Evolutionary conservation across 2,329 filamentous ascomycete species (phyloP).

Genomic region (Exophiala sp.): DNA sequence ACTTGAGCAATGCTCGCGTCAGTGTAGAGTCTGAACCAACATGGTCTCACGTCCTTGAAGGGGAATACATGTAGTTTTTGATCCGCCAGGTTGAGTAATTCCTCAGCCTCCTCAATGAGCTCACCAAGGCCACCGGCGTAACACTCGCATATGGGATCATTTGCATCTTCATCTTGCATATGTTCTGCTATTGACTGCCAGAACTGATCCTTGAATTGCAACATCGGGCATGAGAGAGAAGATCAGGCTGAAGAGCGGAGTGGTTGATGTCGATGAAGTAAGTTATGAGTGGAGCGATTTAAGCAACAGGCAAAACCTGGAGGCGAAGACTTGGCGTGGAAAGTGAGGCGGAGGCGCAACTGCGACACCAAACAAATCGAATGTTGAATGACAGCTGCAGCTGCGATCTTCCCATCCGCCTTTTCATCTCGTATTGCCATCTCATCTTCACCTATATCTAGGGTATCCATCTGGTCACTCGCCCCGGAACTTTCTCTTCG

Average conservation of each 20-base stretch:
- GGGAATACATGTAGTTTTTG: constrained; percentile 54
- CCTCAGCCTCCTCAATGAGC: constrained; percentile 36
- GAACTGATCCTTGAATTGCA: not conserved
- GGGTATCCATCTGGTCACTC: too few relatives aligned
- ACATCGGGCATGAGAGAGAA: too few relatives aligned
- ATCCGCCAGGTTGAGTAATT: constrained; percentile 49
- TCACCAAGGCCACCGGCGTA: constrained; percentile 2
- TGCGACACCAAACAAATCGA: not conserved
- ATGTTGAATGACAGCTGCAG: too few relatives aligned
- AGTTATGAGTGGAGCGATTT: too few relatives aligned
- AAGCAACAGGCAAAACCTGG: too few relatives aligned
- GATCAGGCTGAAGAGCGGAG: not conserved
- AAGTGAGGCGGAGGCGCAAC: constrained; percentile 3
- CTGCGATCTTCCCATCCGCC: too few relatives aligned
- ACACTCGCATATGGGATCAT: constrained; percentile 22
- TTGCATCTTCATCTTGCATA: not conserved
- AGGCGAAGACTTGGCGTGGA: not conserved
- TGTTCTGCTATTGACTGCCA: constrained; percentile 7
- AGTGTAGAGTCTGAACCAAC: constrained; percentile 57
- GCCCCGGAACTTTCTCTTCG: too few relatives aligned
- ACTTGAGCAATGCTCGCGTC: constrained; percentile 54
- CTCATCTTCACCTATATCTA: too few relatives aligned
- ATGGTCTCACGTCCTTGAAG: constrained; percentile 53
- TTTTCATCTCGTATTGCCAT: too few relatives aligned
- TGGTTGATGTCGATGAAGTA: not conserved